A percentile compares a stretch with the other conserved stretches of the same genome.
Conservation (phyloP, 78 protist genomes). For the Dictyostelium capitatum region DNA sequence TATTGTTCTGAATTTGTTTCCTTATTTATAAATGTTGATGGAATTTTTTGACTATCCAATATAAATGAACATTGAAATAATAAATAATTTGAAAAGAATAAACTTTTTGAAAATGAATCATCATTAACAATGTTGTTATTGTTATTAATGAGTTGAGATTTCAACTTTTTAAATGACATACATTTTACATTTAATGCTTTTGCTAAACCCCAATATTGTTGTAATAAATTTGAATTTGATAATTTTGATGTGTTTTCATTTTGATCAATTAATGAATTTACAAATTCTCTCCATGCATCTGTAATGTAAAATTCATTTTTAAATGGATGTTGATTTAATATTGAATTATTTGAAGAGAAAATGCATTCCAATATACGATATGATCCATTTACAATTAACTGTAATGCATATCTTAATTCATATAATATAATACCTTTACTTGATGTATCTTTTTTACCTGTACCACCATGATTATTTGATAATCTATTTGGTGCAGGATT, state of each 20-base stretch:
- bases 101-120: background rate
- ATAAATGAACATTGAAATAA: background rate
- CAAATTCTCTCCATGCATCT: conserved; percentile 45
- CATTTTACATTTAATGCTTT: conserved; percentile 10
- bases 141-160: no score
- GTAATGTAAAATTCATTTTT: conserved; percentile 1
- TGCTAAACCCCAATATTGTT: conserved; percentile 51
- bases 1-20: background rate
- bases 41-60: background rate
- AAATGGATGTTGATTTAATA: background rate
- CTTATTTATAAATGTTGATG: background rate
- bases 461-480: background rate
- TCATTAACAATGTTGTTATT: background rate
- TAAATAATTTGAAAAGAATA: conserved; percentile 16
- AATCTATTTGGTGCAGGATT: conserved; percentile 1
- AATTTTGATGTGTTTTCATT: background rate
- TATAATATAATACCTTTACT: conserved; percentile 46
- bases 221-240: conserved; percentile 16
- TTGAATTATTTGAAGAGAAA: background rate
- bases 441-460: conserved; percentile 18
- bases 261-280: background rate
- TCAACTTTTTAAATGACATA: background rate
- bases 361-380: conserved; percentile 38
- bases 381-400: conserved; percentile 9
- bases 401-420: conserved; percentile 30